These are phyloP conservation scores for Pelargonium nanum DNA, from an alignment of 345 rosid species.

Conservation along the genomic window DNA sequence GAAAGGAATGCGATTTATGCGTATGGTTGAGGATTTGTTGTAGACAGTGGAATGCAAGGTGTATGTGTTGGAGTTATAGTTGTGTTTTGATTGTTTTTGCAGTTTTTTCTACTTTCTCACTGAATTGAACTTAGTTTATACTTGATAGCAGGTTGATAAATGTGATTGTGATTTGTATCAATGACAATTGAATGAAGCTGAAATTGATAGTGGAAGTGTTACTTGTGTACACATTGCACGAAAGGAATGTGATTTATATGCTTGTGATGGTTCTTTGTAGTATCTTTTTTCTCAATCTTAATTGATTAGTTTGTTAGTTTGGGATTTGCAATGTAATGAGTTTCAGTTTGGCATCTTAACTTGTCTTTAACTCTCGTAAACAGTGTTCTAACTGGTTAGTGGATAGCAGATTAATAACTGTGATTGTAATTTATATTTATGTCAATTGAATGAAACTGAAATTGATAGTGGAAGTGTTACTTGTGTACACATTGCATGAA, in stretches of 20 bases:
- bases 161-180: not conserved
- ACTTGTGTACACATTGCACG: not conserved
- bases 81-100: not conserved
- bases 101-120: not conserved
- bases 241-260: not conserved
- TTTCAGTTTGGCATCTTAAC: not conserved
- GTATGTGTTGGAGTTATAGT: not conserved
- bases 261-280: not conserved
- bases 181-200: not conserved
- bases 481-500: slow-evolving; percentile 1
- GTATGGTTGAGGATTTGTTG: not conserved
- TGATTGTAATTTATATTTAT: not conserved
- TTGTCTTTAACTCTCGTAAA: not conserved
- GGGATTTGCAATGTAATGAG: not conserved
- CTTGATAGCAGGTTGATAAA: not conserved
- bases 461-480: not conserved
- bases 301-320: not conserved
- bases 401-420: not conserved
- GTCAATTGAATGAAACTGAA: not conserved
- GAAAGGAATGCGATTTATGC: not conserved
- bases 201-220: not conserved
- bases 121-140: not conserved
- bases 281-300: not conserved
- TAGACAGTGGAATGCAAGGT: not conserved
- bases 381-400: not conserved